Conservation (phyloP, 2,329 filamentous ascomycete genomes). For the Pestalotiopsis sp. region DNA sequence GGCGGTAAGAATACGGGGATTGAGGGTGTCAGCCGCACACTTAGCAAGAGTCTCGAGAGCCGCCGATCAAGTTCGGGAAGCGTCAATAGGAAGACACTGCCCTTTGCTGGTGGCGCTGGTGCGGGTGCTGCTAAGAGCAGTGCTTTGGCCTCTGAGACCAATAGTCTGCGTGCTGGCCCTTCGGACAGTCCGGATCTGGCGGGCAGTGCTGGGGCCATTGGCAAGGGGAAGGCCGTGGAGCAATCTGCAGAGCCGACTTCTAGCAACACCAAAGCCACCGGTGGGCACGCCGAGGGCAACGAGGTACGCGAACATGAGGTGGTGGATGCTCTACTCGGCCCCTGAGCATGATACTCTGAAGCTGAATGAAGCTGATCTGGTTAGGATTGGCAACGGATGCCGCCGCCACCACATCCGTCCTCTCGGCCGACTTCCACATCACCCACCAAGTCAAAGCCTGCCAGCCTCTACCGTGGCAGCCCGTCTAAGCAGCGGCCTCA, state of each 20-base stretch:
- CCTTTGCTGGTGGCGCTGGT: slow-evolving; percentile 49
- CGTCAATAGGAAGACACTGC: slow-evolving; percentile 72
- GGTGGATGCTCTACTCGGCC: slow-evolving; percentile 55
- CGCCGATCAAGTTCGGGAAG: slow-evolving; percentile 79
- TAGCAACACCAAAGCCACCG: slow-evolving; percentile 23
- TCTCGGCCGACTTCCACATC: slow-evolving; percentile 1
- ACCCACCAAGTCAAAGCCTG: slow-evolving; percentile 1
- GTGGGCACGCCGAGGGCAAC: slow-evolving; percentile 24
- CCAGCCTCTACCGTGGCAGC: neutral
- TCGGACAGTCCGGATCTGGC: slow-evolving; percentile 30
- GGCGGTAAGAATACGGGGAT: slow-evolving; percentile 55
- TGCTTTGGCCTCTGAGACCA: slow-evolving; percentile 60
- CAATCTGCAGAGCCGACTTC: slow-evolving; percentile 8
- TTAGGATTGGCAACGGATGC: slow-evolving; percentile 14
- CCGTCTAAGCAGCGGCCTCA: slow-evolving; percentile 33
- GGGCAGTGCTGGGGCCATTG: neutral
- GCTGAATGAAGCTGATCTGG: slow-evolving; percentile 13
- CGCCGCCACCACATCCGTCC: slow-evolving; percentile 4
- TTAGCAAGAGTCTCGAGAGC: slow-evolving; percentile 88
- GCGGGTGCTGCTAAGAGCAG: slow-evolving; percentile 47
- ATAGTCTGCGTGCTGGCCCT: slow-evolving; percentile 55
- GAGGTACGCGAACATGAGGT: slow-evolving; percentile 56
- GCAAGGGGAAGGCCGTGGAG: slow-evolving; percentile 19
- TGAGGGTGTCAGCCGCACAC: slow-evolving; percentile 74
- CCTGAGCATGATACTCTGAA: slow-evolving; percentile 31